phyloP scores from a whole-genome alignment of 2,329 filamentous ascomycete species.

The Monosporascus sp. region DNA sequence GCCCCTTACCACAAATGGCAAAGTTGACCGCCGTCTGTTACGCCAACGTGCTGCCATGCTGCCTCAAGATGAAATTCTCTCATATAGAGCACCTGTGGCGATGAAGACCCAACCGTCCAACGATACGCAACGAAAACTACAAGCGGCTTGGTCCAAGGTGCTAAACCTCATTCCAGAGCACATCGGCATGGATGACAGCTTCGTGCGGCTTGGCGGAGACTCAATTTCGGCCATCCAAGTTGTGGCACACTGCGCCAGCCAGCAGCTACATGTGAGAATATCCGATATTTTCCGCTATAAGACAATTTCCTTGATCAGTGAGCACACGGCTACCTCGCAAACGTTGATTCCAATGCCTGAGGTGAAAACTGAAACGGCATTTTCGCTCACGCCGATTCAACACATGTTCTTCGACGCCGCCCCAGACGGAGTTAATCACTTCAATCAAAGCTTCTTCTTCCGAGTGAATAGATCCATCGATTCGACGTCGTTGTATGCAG shows the following conservation, averaged over 20 bases:
- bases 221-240: constrained; percentile 9
- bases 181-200: neutral
- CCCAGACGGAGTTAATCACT: constrained; percentile 1
- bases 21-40: neutral
- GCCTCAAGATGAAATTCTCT: neutral
- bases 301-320: constrained; percentile 1
- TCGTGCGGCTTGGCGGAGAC: constrained; percentile 5
- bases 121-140: neutral
- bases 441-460: constrained; percentile 1
- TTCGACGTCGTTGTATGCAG: neutral
- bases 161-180: constrained; percentile 1
- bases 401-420: neutral
- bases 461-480: neutral
- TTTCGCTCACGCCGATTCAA: constrained; percentile 1
- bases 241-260: neutral
- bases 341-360: neutral
- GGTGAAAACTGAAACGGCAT: neutral
- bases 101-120: too few relatives aligned
- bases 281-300: constrained; percentile 1
- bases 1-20: neutral
- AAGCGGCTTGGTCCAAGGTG: constrained; percentile 2
- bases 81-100: too few relatives aligned
- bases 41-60: neutral
- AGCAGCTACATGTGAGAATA: constrained; percentile 1
- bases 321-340: neutral